A percentile compares a stretch with the other conserved stretches of the same genome.
phyloP scores from a whole-genome alignment of 2,329 filamentous ascomycete genomes.

The Colletotrichum tropicicola region DNA sequence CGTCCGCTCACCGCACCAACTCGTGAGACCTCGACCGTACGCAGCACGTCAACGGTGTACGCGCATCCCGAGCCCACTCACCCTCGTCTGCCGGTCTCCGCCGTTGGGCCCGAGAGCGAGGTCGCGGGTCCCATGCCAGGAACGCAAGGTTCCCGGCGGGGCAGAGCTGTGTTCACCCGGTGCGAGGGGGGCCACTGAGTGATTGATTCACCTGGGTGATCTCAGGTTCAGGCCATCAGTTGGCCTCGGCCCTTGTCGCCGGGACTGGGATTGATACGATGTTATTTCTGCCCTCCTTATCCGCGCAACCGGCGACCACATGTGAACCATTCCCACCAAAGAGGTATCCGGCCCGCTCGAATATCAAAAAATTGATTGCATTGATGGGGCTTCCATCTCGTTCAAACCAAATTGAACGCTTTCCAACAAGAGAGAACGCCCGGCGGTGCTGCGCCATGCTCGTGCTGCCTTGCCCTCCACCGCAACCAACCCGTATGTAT shows the following conservation, averaged over 20 bases:
- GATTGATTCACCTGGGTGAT: not conserved
- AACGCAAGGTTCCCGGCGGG: not conserved
- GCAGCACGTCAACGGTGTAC: not conserved
- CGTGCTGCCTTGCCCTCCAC: not conserved
- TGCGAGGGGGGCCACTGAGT: not conserved
- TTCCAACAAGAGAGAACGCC: not conserved
- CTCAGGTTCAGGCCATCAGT: conserved; percentile 8
- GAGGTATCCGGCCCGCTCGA: not conserved
- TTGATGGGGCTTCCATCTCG: not conserved
- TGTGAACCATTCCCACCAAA: not conserved
- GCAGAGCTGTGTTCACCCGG: no score
- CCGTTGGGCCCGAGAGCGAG: conserved; percentile 9
- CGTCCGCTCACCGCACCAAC: no score
- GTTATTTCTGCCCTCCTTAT: not conserved
- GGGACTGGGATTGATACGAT: conserved; percentile 17
- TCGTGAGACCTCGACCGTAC: not conserved
- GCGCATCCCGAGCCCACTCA: not conserved
- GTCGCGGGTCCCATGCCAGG: not conserved
- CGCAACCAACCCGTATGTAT: no score
- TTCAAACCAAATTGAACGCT: not conserved
- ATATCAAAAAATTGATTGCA: not conserved
- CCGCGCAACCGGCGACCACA: not conserved
- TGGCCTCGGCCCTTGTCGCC: not conserved
- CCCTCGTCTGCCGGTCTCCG: conserved; percentile 11
- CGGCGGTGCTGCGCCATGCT: not conserved